Evolutionary conservation across 768 basidiomycete genomes (phyloP).

Genomic region (Termitomyces sp.): DNA sequence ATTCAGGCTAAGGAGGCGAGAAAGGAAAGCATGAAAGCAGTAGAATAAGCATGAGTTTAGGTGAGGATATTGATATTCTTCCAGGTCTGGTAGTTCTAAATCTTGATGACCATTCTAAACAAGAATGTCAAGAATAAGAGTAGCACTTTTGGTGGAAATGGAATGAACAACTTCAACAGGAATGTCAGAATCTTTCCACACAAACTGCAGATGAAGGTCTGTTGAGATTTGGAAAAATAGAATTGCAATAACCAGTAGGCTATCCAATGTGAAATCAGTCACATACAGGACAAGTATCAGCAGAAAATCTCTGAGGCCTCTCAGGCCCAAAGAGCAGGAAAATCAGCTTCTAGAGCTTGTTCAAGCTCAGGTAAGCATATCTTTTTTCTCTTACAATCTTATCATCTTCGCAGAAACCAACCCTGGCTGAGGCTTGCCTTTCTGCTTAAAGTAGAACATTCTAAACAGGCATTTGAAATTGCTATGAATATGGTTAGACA

Average conservation of each 20-base stretch:
- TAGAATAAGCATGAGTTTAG: neutral
- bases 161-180: neutral
- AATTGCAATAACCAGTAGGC: neutral
- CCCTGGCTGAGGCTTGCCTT: neutral
- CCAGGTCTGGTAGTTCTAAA: neutral
- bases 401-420: neutral
- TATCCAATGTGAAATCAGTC: neutral
- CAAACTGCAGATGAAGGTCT: neutral
- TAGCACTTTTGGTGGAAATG: neutral
- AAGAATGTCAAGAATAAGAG: neutral
- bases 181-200: neutral
- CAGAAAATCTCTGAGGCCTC: neutral
- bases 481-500: neutral
- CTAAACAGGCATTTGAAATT: neutral
- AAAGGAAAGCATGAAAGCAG: neutral
- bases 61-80: neutral
- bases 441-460: neutral
- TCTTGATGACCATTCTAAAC: neutral
- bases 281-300: neutral
- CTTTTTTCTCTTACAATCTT: neutral
- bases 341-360: neutral
- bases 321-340: neutral
- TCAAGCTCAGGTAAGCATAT: neutral
- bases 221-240: neutral
- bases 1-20: neutral